Percentiles rank a stretch among this genome's conserved stretches.
phyloP scores from a whole-genome alignment of 1,284 basidiomycete species.

The Irpex rosettiformis region DNA sequence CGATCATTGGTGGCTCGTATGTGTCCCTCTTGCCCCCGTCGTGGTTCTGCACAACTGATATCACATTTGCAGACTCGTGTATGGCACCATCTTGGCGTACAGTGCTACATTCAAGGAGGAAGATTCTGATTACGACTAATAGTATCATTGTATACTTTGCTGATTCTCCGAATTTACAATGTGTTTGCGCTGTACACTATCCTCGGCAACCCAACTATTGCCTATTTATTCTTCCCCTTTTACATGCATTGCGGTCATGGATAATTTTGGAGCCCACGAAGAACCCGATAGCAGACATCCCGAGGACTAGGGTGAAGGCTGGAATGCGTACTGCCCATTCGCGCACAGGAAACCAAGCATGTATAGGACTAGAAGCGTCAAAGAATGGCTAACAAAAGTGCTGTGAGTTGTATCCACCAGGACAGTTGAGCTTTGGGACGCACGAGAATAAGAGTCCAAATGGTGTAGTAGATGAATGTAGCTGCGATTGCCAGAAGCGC shows the following conservation, averaged over 20 bases:
- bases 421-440: slow-evolving; percentile 24
- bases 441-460: slow-evolving; percentile 87
- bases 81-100: slow-evolving; percentile 90
- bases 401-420: slow-evolving; percentile 2
- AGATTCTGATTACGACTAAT: slow-evolving; percentile 67
- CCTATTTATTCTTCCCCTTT: background rate
- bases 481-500: slow-evolving; percentile 78
- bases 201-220: background rate
- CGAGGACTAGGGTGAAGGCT: slow-evolving; percentile 76
- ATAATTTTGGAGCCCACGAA: slow-evolving; percentile 78
- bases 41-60: slow-evolving; percentile 4
- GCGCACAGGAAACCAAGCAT: slow-evolving; percentile 77
- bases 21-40: slow-evolving; percentile 23
- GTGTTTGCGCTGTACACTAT: slow-evolving; percentile 7
- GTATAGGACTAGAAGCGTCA: slow-evolving; percentile 66
- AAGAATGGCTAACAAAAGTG: slow-evolving; percentile 73
- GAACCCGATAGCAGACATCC: slow-evolving; percentile 70
- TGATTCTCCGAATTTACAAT: background rate
- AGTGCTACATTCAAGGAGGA: slow-evolving; percentile 81
- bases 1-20: slow-evolving; percentile 87
- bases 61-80: slow-evolving; percentile 66
- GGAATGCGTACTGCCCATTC: slow-evolving; percentile 91
- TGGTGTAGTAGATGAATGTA: slow-evolving; percentile 88
- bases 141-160: background rate
- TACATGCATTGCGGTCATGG: slow-evolving; percentile 26